Percentiles rank a stretch among this genome's conserved stretches.
phyloP scores from a whole-genome alignment of 2,329 filamentous ascomycete genomes.

The Colletotrichum horii region DNA sequence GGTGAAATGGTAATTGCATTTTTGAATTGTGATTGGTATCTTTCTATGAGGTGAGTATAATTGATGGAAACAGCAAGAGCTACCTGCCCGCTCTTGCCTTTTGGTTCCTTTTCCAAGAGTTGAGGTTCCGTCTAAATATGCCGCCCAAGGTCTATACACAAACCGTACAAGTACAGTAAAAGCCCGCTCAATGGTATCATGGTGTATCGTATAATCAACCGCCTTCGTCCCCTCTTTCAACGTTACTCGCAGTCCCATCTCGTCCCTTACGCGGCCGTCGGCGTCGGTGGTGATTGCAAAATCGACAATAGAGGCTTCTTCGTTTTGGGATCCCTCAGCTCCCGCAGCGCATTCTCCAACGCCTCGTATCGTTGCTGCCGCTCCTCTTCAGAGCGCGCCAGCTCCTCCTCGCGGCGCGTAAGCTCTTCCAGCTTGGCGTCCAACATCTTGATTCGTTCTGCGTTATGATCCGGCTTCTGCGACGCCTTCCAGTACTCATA shows the following conservation, averaged over 20 bases:
- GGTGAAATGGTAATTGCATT: neutral
- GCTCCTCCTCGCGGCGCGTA: conserved; percentile 53
- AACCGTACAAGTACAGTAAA: neutral
- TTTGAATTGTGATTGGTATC: neutral
- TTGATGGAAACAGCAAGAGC: neutral
- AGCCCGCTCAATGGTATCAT: conserved; percentile 13
- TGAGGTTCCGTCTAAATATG: conserved; percentile 5
- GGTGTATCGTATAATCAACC: neutral
- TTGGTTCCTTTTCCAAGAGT: neutral
- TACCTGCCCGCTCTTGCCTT: neutral
- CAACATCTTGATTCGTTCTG: conserved; percentile 58
- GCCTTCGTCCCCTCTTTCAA: neutral
- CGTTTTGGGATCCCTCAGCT: conserved; percentile 60
- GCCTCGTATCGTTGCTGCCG: conserved; percentile 53
- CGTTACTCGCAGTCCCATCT: neutral
- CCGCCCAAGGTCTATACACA: neutral
- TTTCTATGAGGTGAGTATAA: conserved; percentile 15
- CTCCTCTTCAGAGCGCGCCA: conserved; percentile 48
- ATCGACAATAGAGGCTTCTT: conserved; percentile 57
- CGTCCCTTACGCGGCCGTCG: conserved; percentile 24
- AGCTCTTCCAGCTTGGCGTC: conserved; percentile 54
- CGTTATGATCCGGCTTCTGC: conserved; percentile 65
- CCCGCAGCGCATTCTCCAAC: conserved; percentile 59
- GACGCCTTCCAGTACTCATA: conserved; percentile 66
- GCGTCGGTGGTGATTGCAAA: conserved; percentile 30